Conservation (phyloP, 805 yeast species). For the Yamadazyma philogaea region DNA sequence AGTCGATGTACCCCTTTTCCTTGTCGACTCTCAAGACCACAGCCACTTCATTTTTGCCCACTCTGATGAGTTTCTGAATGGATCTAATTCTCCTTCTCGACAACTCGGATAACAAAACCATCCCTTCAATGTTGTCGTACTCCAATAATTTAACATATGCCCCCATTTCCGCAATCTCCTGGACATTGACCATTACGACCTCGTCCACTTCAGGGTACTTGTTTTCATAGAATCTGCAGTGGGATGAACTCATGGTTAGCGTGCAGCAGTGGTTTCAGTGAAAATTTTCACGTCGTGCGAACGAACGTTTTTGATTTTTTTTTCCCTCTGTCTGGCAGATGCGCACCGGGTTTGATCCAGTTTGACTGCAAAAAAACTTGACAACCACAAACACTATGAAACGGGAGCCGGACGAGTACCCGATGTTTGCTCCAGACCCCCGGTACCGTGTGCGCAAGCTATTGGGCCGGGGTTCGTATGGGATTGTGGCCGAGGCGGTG, state of each 20-base stretch:
- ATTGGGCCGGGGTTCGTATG: slow-evolving; percentile 84
- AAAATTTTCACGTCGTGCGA: slow-evolving; percentile 8
- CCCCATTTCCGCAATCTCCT: slow-evolving; percentile 99
- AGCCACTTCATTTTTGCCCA: slow-evolving; percentile 97
- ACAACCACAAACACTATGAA: slow-evolving; percentile 4
- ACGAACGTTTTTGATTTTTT: background rate
- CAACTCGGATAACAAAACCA: slow-evolving; percentile 92
- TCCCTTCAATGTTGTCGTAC: slow-evolving; percentile 97
- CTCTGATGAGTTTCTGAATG: slow-evolving; percentile 94
- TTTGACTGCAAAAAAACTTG: slow-evolving; percentile 5
- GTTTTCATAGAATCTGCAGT: slow-evolving; percentile 96
- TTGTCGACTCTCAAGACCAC: slow-evolving; percentile 97
- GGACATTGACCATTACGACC: slow-evolving; percentile 98
- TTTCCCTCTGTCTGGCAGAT: background rate
- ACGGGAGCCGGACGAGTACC: background rate
- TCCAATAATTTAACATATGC: slow-evolving; percentile 95
- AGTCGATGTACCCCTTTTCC: slow-evolving; percentile 97
- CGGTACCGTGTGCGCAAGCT: slow-evolving; percentile 56
- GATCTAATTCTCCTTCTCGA: slow-evolving; percentile 99
- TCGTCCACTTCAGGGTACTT: slow-evolving; percentile 98
- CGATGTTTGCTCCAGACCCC: slow-evolving; percentile 57
- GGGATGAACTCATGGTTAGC: slow-evolving; percentile 70
- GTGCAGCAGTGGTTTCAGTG: background rate
- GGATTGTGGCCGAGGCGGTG: slow-evolving; percentile 75
- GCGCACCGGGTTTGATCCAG: background rate